A percentile compares a stretch with the other conserved stretches of the same genome.
phyloP scores from a whole-genome alignment of 768 basidiomycete genomes.

The Amanita jacksonii region DNA sequence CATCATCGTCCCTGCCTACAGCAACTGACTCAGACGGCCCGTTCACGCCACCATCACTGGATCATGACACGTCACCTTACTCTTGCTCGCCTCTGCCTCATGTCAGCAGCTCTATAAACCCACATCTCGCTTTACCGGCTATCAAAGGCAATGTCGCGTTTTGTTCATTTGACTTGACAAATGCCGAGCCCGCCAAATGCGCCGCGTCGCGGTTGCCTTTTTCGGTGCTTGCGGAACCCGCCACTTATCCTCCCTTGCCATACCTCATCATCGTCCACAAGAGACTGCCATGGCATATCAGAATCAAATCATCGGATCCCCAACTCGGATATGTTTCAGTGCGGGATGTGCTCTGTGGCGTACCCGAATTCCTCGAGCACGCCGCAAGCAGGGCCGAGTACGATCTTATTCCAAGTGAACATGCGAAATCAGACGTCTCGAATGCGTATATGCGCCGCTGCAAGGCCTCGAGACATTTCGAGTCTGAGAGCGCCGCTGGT shows the following conservation, averaged over 20 bases:
- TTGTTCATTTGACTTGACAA: background rate
- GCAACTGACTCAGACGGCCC: conserved; percentile 10
- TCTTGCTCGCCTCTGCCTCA: conserved; percentile 12
- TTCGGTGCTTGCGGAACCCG: conserved; percentile 2
- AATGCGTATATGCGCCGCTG: conserved; percentile 34
- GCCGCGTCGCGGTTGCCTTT: background rate
- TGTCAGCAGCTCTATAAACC: conserved; percentile 10
- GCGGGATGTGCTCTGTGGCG: conserved; percentile 36
- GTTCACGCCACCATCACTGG: conserved; percentile 12
- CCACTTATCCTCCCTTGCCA: conserved; percentile 3
- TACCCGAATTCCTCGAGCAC: conserved; percentile 35
- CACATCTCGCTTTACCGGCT: conserved; percentile 9
- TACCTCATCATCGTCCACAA: conserved; percentile 4
- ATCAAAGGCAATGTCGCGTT: background rate
- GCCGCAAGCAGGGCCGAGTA: conserved; percentile 33
- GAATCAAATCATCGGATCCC: conserved; percentile 8
- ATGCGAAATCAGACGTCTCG: conserved; percentile 21
- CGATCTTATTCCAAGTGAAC: conserved; percentile 22
- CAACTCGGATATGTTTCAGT: conserved; percentile 21
- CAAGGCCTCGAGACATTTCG: conserved; percentile 20
- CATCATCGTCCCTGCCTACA: conserved; percentile 13
- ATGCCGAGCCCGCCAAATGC: background rate
- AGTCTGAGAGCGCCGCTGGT: conserved; percentile 34
- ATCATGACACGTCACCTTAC: conserved; percentile 12
- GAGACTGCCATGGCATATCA: conserved; percentile 6